These are phyloP conservation scores for Colletotrichum plurivorum DNA, from an alignment of 2,329 filamentous ascomycete species.

Conservation along the genomic window DNA sequence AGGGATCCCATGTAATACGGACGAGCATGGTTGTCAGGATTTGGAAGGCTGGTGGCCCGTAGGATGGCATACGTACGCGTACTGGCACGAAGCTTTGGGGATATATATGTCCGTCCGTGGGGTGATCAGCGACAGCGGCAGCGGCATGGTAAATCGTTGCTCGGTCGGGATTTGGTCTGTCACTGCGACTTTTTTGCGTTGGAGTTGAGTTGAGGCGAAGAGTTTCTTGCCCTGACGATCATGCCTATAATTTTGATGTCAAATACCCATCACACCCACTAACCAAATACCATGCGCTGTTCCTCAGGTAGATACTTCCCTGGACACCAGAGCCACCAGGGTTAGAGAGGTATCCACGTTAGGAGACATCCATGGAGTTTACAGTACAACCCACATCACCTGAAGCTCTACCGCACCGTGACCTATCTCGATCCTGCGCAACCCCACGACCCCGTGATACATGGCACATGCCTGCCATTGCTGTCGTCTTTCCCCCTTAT, in stretches of 20 bases:
- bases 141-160: conserved; percentile 4
- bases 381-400: too few species aligned
- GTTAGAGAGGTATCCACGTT: too few species aligned
- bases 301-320: too few species aligned
- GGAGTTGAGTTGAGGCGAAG: not conserved
- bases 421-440: not conserved
- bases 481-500: not conserved
- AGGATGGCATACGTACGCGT: conserved; percentile 19
- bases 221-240: conserved; percentile 29
- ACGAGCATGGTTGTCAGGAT: conserved; percentile 1
- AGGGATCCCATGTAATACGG: conserved; percentile 18
- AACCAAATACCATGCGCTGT: too few species aligned
- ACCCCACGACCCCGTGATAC: not conserved
- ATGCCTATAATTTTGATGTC: too few species aligned
- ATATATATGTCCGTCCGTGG: not conserved
- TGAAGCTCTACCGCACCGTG: not conserved
- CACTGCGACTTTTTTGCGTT: not conserved
- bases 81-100: not conserved
- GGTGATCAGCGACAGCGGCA: not conserved
- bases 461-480: conserved; percentile 8
- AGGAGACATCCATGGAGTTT: too few species aligned
- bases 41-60: not conserved
- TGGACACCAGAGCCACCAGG: too few species aligned
- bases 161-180: conserved; percentile 1
- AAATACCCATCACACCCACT: too few species aligned